These are phyloP conservation scores for Sorghum bicolor DNA, from an alignment of 176 grass and related monocot species.

Conservation along the genomic window DNA sequence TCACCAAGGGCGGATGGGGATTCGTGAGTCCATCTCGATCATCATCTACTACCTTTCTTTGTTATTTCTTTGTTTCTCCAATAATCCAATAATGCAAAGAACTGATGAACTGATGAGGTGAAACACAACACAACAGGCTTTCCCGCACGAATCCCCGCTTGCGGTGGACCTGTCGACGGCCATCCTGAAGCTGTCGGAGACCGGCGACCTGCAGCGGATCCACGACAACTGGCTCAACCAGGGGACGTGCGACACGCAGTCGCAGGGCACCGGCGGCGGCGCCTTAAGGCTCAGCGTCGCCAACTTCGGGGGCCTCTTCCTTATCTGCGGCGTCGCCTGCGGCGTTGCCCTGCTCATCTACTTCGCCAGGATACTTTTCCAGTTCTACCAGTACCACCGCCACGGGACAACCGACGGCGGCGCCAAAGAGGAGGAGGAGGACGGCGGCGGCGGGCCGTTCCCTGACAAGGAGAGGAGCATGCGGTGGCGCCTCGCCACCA, in stretches of 20 bases:
- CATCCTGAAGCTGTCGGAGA: slow-evolving; percentile 89
- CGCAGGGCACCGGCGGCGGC: neutral
- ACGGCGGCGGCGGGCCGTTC: too few relatives aligned
- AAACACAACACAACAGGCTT: slow-evolving; percentile 50
- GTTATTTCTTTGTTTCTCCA: neutral
- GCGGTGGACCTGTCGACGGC: slow-evolving; percentile 91
- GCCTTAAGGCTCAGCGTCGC: slow-evolving; percentile 43
- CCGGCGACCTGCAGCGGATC: slow-evolving; percentile 87
- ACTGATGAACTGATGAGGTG: too few relatives aligned
- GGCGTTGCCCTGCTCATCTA: slow-evolving; percentile 57
- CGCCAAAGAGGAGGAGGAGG: too few relatives aligned
- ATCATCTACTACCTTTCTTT: too few relatives aligned
- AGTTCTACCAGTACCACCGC: slow-evolving; percentile 51
- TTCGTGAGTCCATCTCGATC: slow-evolving; percentile 76
- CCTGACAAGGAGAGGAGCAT: slow-evolving; percentile 11
- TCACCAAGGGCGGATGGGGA: slow-evolving; percentile 99
- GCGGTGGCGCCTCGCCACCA: slow-evolving; percentile 27
- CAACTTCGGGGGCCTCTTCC: slow-evolving; percentile 89
- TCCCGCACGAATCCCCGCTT: slow-evolving; percentile 74
- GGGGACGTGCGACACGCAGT: slow-evolving; percentile 37
- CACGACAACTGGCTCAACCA: slow-evolving; percentile 83
- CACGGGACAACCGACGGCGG: neutral
- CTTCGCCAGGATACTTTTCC: slow-evolving; percentile 50
- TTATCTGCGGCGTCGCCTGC: slow-evolving; percentile 67
- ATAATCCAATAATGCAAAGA: too few relatives aligned